Percentiles rank a stretch among this genome's conserved stretches.
Evolutionary conservation across 2,329 filamentous ascomycete species (phyloP).

Genomic region (Simplicillium sp.): DNA sequence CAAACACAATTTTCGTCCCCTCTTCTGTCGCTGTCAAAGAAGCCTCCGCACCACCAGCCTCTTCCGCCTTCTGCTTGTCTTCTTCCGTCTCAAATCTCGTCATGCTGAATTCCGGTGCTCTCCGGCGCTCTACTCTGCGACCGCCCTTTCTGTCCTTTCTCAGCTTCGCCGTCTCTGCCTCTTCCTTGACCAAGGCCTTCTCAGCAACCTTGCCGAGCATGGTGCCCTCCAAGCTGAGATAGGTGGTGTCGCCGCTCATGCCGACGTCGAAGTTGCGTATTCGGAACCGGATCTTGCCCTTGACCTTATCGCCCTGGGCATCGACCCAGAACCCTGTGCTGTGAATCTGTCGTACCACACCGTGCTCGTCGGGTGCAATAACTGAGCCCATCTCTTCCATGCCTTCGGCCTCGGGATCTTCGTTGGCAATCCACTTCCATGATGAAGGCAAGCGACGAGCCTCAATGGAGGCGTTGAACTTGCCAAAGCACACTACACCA

Average conservation of each 20-base stretch:
- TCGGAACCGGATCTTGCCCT: constrained; percentile 63
- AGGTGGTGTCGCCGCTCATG: constrained; percentile 64
- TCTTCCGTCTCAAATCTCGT: constrained; percentile 42
- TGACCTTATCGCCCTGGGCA: constrained; percentile 57
- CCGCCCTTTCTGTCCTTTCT: constrained; percentile 25
- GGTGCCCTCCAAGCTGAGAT: constrained; percentile 81
- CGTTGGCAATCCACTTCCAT: constrained; percentile 71
- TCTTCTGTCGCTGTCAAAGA: not conserved
- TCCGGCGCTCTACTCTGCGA: constrained; percentile 20
- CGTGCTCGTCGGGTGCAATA: constrained; percentile 36
- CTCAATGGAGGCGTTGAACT: constrained; percentile 86
- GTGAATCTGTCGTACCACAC: constrained; percentile 42
- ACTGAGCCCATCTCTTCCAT: constrained; percentile 33
- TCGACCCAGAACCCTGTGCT: constrained; percentile 68
- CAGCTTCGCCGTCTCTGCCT: constrained; percentile 31
- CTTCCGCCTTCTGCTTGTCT: constrained; percentile 28
- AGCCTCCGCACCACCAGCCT: constrained; percentile 1
- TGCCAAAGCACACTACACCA: constrained; percentile 79
- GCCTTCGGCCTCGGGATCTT: constrained; percentile 24
- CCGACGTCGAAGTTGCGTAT: constrained; percentile 81
- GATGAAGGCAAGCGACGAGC: constrained; percentile 61
- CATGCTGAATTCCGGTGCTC: constrained; percentile 44
- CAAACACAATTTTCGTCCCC: constrained; percentile 6
- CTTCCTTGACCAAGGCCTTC: constrained; percentile 34
- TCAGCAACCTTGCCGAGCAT: constrained; percentile 65